Conservation (phyloP, 257 asterid species). For the Dorcoceras hygrometricum region DNA sequence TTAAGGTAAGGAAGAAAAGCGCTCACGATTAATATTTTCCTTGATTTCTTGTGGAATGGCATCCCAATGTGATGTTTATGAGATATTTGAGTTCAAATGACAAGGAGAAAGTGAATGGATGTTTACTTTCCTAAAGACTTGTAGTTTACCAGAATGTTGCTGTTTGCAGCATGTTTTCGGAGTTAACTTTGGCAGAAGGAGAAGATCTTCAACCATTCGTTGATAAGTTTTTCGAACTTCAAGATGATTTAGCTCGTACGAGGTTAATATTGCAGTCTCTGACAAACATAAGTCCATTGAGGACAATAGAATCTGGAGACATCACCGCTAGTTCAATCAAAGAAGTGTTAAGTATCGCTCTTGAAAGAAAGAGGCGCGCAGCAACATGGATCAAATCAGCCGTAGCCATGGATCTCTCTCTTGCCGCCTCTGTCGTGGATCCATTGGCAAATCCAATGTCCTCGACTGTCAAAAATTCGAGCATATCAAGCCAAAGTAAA, state of each 20-base stretch:
- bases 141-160: not conserved
- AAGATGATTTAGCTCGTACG: slow-evolving; percentile 44
- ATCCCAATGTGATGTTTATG: not conserved
- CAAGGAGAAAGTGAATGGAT: not conserved
- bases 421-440: slow-evolving; percentile 20
- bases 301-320: slow-evolving; percentile 38
- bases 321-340: slow-evolving; percentile 34
- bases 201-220: slow-evolving; percentile 48
- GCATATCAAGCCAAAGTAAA: not conserved
- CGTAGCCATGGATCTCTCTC: slow-evolving; percentile 58
- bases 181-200: slow-evolving; percentile 45
- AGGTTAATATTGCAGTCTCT: slow-evolving; percentile 55
- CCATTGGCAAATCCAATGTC: slow-evolving; percentile 19
- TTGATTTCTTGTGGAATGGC: not conserved
- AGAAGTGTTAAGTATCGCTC: slow-evolving; percentile 36
- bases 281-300: slow-evolving; percentile 40
- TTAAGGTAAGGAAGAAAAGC: slow-evolving; percentile 44
- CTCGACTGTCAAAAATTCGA: slow-evolving; percentile 26
- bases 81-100: not conserved
- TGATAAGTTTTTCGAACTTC: slow-evolving; percentile 52
- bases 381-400: slow-evolving; percentile 64
- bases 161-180: slow-evolving; percentile 54
- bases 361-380: slow-evolving; percentile 60
- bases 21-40: not conserved
- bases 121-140: not conserved